phyloP scores from a whole-genome alignment of 2,329 filamentous ascomycete genomes.

The Xylariales sp. region DNA sequence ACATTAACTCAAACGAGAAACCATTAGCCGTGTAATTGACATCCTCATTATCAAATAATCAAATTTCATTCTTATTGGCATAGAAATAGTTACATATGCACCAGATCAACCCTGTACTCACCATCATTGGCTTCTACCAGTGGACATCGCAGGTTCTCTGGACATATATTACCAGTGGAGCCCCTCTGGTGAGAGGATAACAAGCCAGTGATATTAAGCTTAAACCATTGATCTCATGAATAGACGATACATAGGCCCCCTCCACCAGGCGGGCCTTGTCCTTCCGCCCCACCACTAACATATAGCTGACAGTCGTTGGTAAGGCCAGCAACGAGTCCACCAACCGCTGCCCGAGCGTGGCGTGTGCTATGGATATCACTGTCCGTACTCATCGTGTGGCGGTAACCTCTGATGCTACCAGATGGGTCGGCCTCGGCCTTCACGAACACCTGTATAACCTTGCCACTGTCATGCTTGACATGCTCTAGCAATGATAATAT shows the following conservation, averaged over 20 bases:
- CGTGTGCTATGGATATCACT: conserved; percentile 19
- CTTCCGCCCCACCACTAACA: conserved; percentile 25
- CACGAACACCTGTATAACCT: conserved; percentile 4
- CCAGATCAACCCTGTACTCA: too few relatives aligned
- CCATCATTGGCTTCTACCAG: too few relatives aligned
- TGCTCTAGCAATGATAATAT: neutral
- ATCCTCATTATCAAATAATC: too few relatives aligned
- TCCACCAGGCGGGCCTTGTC: conserved; percentile 24
- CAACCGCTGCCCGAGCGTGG: conserved; percentile 25
- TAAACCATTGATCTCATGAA: too few relatives aligned
- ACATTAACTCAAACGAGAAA: too few relatives aligned
- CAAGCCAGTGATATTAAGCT: too few relatives aligned
- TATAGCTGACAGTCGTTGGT: conserved; percentile 22
- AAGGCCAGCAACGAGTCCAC: conserved; percentile 23
- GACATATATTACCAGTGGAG: too few relatives aligned
- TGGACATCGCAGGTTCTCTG: too few relatives aligned
- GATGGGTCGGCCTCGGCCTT: conserved; percentile 4
- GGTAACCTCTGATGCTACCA: neutral
- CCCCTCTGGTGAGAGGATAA: too few relatives aligned
- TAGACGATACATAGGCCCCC: conserved; percentile 25
- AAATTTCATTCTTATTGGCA: too few relatives aligned
- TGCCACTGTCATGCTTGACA: conserved; percentile 1
- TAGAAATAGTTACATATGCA: too few relatives aligned
- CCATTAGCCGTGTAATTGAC: too few relatives aligned
- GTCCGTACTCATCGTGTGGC: conserved; percentile 5